Base-by-base conservation (phyloP, 495 filamentous ascomycete species). In the Letharia lupina region DNA sequence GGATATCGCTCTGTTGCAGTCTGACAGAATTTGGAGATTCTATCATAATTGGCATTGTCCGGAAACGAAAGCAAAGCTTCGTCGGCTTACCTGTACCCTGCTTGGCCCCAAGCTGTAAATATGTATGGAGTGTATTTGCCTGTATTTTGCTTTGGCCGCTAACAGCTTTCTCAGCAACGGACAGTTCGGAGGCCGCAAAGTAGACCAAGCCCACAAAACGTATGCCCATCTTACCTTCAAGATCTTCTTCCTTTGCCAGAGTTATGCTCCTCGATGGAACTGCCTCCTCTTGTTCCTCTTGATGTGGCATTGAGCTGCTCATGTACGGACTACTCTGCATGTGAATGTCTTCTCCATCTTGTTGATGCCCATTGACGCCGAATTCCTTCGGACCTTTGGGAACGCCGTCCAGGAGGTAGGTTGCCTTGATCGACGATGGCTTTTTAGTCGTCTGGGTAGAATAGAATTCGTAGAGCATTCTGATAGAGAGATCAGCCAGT, bases 391-490 rank as follows among this genome's bases (percentile, higher is more conserved):
- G 62, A 5, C 67, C 42, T 47, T 72, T 77, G 47, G 78, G 81
- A 48, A 77, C 73, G 31, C 94, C 94, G 63, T 87, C 86, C 35
- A 98, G 72, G 58, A 98, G 77, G 73, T 96, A 98, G 23, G 91
- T 96, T 63, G 94, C 93, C 77, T 93, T 86, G 48, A 98, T 81
- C 45, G 81, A 84, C 16, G 82, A 81, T 0, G 91, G 85, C 56
- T 85, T 89, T 73, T 88, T 91, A 42, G 79, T 80, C 75, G 93
- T 96, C 78, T 96, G 88, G 56, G 77, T 82, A 58, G 77, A 78
- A 74, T 97, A 83, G 70, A 96, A 98, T 18, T 96, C 93, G 75
- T 87, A 96, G 2, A 98, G 86, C 82, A 97, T 93, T 70, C 93
- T 68, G 37, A 68, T 56, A n/a, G 42, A 12, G 48, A 60, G 39